Evolutionary conservation across 2,329 filamentous ascomycete species (phyloP), one percentile per base, ranked within the genome.

Genomic region (Colletotrichum sp.): DNA sequence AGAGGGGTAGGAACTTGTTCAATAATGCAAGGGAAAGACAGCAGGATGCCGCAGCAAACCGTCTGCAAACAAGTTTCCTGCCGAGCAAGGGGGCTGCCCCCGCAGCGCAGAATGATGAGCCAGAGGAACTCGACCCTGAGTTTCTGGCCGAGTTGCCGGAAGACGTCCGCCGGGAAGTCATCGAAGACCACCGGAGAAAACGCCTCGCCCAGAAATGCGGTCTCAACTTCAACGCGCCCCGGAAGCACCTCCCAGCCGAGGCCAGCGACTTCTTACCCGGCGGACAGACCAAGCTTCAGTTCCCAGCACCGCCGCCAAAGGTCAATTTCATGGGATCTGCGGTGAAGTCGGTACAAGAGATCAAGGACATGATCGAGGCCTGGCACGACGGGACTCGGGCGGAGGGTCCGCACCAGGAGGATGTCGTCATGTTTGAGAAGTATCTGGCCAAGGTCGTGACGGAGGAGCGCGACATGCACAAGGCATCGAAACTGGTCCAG

Each of bases 141-240:
- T 96, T 98, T 80, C 91, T 99, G 4, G 92, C 94, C 1, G 95
- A 96, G 18, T 88, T 99, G 1, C 96, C 96, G 0, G 93, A 94
- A 78, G 95, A 98, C 63, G 90, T 98, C 63, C 92, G 95, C 15
- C 88, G 86, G 18, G 96, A 99, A 84, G 89, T 99, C 8, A 84
- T 98, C 3, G 92, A 92, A 24, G 95, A 98, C 80, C 93, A 96
- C 81, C 90, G 89, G 39, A 90, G 90, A 24, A 90, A 89, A 13
- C 91, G 89, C n/a, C 87, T 94, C 24, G 91, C 92, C 13, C 90
- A 92, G 49, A 88, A 86, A 21, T 86, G 89, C 2, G 89, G 87
- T 0, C 83, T 92, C n/a, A 86, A 86, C 67, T 76, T 90, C 21
- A 83, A 88, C 34, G 83, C 83, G 5, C 83, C 83, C 5, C 80